Evolutionary conservation across 164 flowering plant genomes (phyloP).

Genomic region (Stephania japonica): DNA sequence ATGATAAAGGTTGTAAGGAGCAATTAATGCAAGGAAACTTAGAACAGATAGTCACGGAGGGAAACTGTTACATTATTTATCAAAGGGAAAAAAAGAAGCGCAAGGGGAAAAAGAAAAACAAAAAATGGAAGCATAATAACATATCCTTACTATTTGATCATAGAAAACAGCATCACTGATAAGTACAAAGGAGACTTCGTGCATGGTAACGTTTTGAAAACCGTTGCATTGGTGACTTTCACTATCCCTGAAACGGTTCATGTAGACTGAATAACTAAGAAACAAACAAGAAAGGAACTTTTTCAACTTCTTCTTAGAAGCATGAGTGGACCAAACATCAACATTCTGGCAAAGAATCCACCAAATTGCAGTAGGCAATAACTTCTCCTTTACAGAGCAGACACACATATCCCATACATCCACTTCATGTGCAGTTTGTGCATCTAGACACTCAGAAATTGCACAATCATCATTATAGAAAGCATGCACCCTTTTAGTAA

Average conservation of each 20-base stretch:
- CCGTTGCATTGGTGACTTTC: constrained; percentile 3
- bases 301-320: constrained; percentile 56
- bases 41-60: background rate
- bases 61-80: too few species aligned
- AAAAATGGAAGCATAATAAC: background rate
- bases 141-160: constrained; percentile 67
- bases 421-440: constrained; percentile 11
- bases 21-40: background rate
- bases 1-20: background rate
- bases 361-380: constrained; percentile 66
- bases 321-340: constrained; percentile 80
- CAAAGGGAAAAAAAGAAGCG: too few species aligned
- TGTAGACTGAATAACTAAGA: constrained; percentile 24
- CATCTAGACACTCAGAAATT: constrained; percentile 7
- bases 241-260: constrained; percentile 10
- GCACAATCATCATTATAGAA: constrained; percentile 15
- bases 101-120: background rate
- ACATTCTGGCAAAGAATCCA: constrained; percentile 63
- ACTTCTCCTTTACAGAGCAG: constrained; percentile 36
- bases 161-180: constrained; percentile 47
- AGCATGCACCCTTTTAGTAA: constrained; percentile 19
- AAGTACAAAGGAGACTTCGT: constrained; percentile 49
- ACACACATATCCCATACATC: constrained; percentile 46
- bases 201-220: constrained; percentile 29
- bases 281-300: constrained; percentile 52